Conservation (phyloP, 805 yeast genomes). For the Cyberlindnera petersonii region DNA sequence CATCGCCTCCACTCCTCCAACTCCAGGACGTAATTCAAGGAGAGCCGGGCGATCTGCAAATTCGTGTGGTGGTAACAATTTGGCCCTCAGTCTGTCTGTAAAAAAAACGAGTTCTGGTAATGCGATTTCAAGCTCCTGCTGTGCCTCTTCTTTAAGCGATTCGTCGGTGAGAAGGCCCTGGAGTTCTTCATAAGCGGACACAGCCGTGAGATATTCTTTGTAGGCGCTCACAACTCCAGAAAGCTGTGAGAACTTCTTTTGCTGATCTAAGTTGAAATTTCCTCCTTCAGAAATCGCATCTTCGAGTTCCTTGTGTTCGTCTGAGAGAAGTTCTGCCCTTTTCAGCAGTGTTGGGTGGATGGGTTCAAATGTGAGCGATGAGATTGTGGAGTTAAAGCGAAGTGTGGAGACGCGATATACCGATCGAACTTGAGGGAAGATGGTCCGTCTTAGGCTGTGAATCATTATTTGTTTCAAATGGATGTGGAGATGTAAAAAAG, state of each 20-base stretch:
- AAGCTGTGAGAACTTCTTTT: slow-evolving; percentile 45
- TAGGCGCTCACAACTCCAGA: slow-evolving; percentile 41
- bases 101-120: slow-evolving; percentile 42
- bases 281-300: slow-evolving; percentile 38
- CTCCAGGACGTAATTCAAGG: slow-evolving; percentile 88
- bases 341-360: slow-evolving; percentile 50
- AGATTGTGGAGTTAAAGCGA: slow-evolving; percentile 7
- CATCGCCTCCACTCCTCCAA: slow-evolving; percentile 93
- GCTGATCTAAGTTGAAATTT: slow-evolving; percentile 42
- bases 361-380: slow-evolving; percentile 21
- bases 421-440: background rate
- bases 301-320: slow-evolving; percentile 42
- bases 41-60: slow-evolving; percentile 75
- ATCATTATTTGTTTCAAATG: no score
- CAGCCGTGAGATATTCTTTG: slow-evolving; percentile 33
- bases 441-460: no score
- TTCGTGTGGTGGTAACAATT: slow-evolving; percentile 70
- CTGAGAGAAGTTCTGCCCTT: slow-evolving; percentile 40
- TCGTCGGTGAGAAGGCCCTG: slow-evolving; percentile 44
- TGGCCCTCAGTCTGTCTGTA: slow-evolving; percentile 45
- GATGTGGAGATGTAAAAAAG: no score
- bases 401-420: background rate
- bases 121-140: slow-evolving; percentile 47
- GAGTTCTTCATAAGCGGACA: slow-evolving; percentile 35
- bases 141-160: slow-evolving; percentile 54